Conservation (phyloP, 306 rosid genomes). For the Canavalia gladiata region DNA sequence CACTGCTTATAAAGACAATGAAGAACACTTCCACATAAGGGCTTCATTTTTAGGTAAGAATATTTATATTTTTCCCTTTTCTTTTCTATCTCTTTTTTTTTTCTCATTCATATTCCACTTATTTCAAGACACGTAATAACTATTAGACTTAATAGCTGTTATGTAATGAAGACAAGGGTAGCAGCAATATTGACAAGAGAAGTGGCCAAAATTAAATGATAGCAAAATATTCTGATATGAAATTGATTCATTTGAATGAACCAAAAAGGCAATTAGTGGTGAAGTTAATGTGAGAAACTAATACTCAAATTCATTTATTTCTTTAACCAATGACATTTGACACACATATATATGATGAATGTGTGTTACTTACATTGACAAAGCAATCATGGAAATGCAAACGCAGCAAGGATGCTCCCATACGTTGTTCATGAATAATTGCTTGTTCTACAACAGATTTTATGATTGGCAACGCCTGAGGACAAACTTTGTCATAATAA, state of each 20-base stretch:
- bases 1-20: too few relatives aligned
- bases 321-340: background rate
- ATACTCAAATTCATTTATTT: too few relatives aligned
- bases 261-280: background rate
- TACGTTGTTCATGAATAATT: constrained; percentile 34
- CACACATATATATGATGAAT: background rate
- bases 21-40: too few relatives aligned
- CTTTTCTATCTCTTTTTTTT: too few relatives aligned
- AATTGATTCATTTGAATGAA: background rate
- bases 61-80: too few relatives aligned
- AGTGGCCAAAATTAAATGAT: background rate
- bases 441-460: constrained; percentile 11
- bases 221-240: background rate
- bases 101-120: too few relatives aligned
- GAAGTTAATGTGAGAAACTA: background rate
- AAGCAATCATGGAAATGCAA: constrained; percentile 57
- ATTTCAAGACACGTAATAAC: too few relatives aligned
- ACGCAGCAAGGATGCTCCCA: constrained; percentile 47
- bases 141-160: too few relatives aligned
- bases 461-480: constrained; percentile 45
- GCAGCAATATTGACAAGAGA: background rate
- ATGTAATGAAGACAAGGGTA: too few relatives aligned
- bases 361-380: constrained; percentile 45
- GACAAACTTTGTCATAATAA: constrained; percentile 47
- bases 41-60: too few relatives aligned